Evolutionary conservation across 2,329 filamentous ascomycete genomes (phyloP).

Genomic region (Pseudocercospora fijiensis): DNA sequence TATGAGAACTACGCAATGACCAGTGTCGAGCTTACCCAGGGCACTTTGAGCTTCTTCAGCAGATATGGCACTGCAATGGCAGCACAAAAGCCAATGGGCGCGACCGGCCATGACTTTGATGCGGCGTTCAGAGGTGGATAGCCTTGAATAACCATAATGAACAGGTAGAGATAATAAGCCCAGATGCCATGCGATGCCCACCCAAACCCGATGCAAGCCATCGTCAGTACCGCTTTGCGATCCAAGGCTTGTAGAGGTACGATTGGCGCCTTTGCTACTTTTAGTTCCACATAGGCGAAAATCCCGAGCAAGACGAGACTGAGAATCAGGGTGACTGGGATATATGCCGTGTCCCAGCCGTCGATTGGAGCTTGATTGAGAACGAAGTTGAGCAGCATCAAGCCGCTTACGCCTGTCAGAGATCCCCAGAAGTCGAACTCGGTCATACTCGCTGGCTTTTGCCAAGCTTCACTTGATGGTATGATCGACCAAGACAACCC

Average conservation of each 20-base stretch:
- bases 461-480: slow-evolving; percentile 20
- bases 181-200: slow-evolving; percentile 37
- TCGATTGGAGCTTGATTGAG: slow-evolving; percentile 34
- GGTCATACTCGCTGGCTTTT: not conserved
- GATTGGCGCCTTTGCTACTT: slow-evolving; percentile 19
- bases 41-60: slow-evolving; percentile 39
- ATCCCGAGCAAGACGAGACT: slow-evolving; percentile 30
- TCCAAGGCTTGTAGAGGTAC: slow-evolving; percentile 31
- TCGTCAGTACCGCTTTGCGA: slow-evolving; percentile 28
- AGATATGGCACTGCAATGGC: slow-evolving; percentile 39
- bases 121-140: slow-evolving; percentile 36
- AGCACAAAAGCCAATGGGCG: slow-evolving; percentile 38
- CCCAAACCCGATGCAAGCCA: slow-evolving; percentile 32
- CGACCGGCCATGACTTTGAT: slow-evolving; percentile 37
- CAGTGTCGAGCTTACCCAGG: slow-evolving; percentile 28
- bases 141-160: slow-evolving; percentile 35
- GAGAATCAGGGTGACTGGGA: slow-evolving; percentile 28
- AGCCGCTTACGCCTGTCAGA: slow-evolving; percentile 32
- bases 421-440: slow-evolving; percentile 32
- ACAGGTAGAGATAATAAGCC: slow-evolving; percentile 40
- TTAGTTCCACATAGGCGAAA: slow-evolving; percentile 31
- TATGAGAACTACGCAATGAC: not conserved
- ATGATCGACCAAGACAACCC: slow-evolving; percentile 29
- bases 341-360: slow-evolving; percentile 31
- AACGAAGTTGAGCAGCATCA: slow-evolving; percentile 36